These are phyloP conservation scores for Leccinum barrowsii DNA, from an alignment of 768 basidiomycete species.

Conservation along the genomic window DNA sequence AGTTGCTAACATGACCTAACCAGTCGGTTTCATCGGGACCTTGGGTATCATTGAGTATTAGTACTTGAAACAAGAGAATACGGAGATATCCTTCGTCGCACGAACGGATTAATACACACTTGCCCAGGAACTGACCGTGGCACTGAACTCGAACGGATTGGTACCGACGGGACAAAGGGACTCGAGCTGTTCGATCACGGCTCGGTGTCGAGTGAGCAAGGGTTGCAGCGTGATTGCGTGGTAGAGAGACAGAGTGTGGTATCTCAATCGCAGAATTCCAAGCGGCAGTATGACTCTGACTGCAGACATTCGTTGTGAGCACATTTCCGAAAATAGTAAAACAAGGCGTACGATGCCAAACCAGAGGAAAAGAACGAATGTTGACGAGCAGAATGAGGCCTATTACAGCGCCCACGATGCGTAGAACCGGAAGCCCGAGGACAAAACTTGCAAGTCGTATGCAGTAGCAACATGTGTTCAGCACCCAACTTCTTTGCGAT, in stretches of 20 bases:
- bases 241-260: conserved; percentile 1
- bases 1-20: conserved; percentile 16
- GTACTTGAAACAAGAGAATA: neutral
- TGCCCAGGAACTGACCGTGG: conserved; percentile 10
- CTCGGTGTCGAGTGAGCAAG: conserved; percentile 7
- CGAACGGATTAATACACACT: conserved; percentile 5
- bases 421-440: neutral
- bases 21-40: conserved; percentile 19
- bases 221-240: conserved; percentile 9
- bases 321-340: neutral
- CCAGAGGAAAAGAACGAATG: conserved; percentile 9
- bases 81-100: neutral
- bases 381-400: conserved; percentile 13
- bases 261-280: conserved; percentile 11
- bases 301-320: neutral
- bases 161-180: conserved; percentile 13
- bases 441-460: neutral
- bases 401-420: neutral
- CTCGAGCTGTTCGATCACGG: conserved; percentile 11
- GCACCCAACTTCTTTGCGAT: neutral
- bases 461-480: neutral
- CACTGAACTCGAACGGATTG: conserved; percentile 14
- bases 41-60: conserved; percentile 3
- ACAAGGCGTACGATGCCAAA: conserved; percentile 14
- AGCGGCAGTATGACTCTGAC: conserved; percentile 10